Evolutionary conservation across 331 rosid species (phyloP).

Genomic region (Erythrophleum ivorense): DNA sequence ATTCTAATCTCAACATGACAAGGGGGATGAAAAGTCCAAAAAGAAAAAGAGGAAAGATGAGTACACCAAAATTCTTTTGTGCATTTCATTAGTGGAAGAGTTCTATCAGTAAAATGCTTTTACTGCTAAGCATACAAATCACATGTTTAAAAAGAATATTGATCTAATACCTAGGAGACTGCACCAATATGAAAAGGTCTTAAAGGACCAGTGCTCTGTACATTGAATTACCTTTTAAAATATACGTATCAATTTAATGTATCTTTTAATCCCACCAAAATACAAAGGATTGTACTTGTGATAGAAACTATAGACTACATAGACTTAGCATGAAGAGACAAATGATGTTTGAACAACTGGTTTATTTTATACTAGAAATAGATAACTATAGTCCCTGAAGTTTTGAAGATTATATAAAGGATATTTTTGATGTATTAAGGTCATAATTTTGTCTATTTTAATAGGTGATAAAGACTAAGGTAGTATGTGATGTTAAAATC

Average conservation of each 20-base stretch:
- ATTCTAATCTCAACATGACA: neutral
- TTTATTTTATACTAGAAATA: neutral
- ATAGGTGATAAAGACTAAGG: neutral
- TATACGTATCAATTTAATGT: neutral
- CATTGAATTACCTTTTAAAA: neutral
- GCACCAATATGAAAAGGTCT: neutral
- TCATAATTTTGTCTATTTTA: neutral
- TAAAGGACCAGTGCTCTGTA: neutral
- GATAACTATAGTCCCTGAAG: neutral
- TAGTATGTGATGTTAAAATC: too few relatives aligned
- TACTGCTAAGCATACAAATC: neutral
- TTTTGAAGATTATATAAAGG: neutral
- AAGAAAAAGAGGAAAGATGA: neutral
- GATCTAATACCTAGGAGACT: neutral
- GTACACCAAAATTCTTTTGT: neutral
- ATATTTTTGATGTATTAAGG: neutral
- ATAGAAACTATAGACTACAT: neutral
- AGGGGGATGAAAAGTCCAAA: neutral
- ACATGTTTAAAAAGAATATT: neutral
- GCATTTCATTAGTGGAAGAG: neutral
- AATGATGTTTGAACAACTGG: neutral
- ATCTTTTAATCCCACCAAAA: neutral
- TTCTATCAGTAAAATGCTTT: conserved; percentile 2
- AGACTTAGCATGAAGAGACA: neutral
- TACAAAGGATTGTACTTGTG: neutral